phyloP scores from a whole-genome alignment of 179 eudicot species.

The Sideroxylon spinosum region DNA sequence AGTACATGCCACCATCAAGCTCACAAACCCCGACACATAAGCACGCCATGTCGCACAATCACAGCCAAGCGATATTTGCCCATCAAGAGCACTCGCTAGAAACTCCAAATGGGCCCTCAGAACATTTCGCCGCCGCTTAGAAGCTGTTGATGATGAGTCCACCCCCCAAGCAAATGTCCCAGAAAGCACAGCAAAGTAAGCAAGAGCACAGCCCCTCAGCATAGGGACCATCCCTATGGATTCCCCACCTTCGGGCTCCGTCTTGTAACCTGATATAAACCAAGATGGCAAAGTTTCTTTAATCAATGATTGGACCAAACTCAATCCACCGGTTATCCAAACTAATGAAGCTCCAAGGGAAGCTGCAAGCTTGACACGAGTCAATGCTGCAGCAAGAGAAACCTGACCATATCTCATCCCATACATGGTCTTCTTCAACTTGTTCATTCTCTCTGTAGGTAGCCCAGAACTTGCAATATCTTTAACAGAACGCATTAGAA shows the following conservation, averaged over 20 bases:
- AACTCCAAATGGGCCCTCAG: slow-evolving; percentile 66
- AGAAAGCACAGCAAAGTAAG: slow-evolving; percentile 65
- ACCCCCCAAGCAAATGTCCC: slow-evolving; percentile 89
- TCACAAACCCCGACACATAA: slow-evolving; percentile 59
- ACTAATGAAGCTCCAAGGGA: slow-evolving; percentile 74
- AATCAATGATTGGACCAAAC: slow-evolving; percentile 58
- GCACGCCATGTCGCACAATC: slow-evolving; percentile 65
- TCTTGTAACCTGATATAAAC: slow-evolving; percentile 67
- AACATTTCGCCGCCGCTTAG: slow-evolving; percentile 46
- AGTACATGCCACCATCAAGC: slow-evolving; percentile 70
- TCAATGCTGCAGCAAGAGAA: slow-evolving; percentile 68
- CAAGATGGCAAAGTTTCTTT: slow-evolving; percentile 86
- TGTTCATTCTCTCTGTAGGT: slow-evolving; percentile 39
- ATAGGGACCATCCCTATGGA: slow-evolving; percentile 47
- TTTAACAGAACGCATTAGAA: slow-evolving; percentile 63
- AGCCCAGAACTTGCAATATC: slow-evolving; percentile 51
- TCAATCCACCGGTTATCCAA: slow-evolving; percentile 76
- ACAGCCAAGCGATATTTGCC: slow-evolving; percentile 86
- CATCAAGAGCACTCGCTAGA: slow-evolving; percentile 73
- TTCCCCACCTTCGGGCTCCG: slow-evolving; percentile 38
- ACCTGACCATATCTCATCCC: slow-evolving; percentile 53
- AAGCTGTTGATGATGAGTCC: slow-evolving; percentile 38
- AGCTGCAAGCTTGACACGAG: slow-evolving; percentile 75
- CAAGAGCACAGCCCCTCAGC: slow-evolving; percentile 69
- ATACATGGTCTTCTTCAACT: slow-evolving; percentile 44